Evolutionary conservation across 2,329 filamentous ascomycete genomes (phyloP).

Genomic region (Apiospora hydei): DNA sequence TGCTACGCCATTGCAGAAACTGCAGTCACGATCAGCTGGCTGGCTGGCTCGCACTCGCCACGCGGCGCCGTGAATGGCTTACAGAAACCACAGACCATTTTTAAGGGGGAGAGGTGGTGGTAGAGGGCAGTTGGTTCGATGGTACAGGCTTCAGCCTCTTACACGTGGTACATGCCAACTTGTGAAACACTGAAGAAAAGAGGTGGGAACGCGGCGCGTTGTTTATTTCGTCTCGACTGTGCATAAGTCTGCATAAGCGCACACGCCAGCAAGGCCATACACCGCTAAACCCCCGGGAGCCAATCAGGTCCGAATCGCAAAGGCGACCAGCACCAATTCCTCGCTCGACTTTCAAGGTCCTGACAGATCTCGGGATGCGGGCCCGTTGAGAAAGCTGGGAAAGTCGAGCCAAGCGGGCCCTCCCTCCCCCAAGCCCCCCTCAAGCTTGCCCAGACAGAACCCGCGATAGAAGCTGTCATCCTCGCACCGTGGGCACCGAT

Average conservation of each 20-base stretch:
- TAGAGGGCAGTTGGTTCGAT: slow-evolving; percentile 6
- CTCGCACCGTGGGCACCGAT: slow-evolving; percentile 16
- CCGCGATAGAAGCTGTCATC: not conserved
- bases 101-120: not conserved
- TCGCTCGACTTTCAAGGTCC: not conserved
- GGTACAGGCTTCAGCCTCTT: not conserved
- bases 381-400: slow-evolving; percentile 10
- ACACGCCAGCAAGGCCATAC: not conserved
- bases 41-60: not conserved
- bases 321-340: not conserved
- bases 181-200: not conserved
- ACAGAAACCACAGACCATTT: not conserved
- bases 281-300: not conserved
- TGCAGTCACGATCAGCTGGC: not conserved
- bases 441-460: not conserved
- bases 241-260: slow-evolving; percentile 17
- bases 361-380: slow-evolving; percentile 6
- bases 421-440: not conserved
- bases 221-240: slow-evolving; percentile 3
- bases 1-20: slow-evolving; percentile 9
- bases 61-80: slow-evolving; percentile 7
- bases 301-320: slow-evolving; percentile 8
- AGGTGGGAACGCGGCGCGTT: slow-evolving; percentile 7
- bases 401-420: not conserved
- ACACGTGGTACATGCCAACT: slow-evolving; percentile 19